Evolutionary conservation across 495 filamentous ascomycete genomes (phyloP).

Genomic region (Hyaloscypha variabilis): DNA sequence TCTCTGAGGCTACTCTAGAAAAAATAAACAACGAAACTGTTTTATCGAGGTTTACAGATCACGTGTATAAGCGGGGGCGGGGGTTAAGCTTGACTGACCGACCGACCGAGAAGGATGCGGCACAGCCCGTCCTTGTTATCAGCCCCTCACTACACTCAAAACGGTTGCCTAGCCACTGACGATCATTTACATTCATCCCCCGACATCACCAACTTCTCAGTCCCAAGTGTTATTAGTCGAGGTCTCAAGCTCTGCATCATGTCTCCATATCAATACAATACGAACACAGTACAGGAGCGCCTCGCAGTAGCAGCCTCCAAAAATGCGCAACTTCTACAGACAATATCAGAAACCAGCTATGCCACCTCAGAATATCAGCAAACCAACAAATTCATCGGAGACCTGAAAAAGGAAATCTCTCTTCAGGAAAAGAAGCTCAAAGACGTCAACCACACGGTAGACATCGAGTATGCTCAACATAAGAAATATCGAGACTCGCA

Average conservation of each 20-base stretch:
- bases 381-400: constrained; percentile 39
- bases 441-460: constrained; percentile 26
- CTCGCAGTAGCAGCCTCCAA: constrained; percentile 10
- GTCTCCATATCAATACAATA: neutral
- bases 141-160: neutral
- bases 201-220: neutral
- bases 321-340: constrained; percentile 19
- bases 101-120: neutral
- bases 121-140: neutral
- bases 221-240: too few relatives aligned
- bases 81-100: too few relatives aligned
- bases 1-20: too few relatives aligned
- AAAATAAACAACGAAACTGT: too few relatives aligned
- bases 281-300: constrained; percentile 11
- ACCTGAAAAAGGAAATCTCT: constrained; percentile 39
- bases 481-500: constrained; percentile 49
- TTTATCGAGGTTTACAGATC: too few relatives aligned
- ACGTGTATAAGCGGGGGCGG: too few relatives aligned
- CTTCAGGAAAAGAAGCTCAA: constrained; percentile 24
- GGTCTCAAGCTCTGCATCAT: neutral
- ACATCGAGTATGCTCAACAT: constrained; percentile 48
- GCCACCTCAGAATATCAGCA: constrained; percentile 41
- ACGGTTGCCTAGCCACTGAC: neutral
- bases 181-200: neutral
- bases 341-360: constrained; percentile 36